Evolutionary conservation across 225 moss, liverwort and hornwort genomes (phyloP).

Genomic region (Antitrichia curtipendula): DNA sequence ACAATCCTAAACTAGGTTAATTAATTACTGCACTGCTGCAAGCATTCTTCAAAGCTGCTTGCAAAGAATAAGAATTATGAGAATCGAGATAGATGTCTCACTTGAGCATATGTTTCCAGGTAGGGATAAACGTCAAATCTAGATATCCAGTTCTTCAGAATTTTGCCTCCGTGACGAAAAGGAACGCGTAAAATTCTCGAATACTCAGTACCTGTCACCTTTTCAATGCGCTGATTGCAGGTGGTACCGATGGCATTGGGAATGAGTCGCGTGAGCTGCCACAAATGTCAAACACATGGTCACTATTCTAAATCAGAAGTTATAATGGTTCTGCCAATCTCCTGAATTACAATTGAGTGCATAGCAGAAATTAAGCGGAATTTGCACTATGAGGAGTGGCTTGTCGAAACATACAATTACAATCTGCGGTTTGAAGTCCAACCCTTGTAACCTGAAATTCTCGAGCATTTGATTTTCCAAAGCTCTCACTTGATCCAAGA

Average conservation of each 20-base stretch:
- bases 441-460: conserved; percentile 53
- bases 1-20: neutral
- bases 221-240: conserved; percentile 60
- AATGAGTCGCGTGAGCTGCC: conserved; percentile 82
- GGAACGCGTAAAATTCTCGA: conserved; percentile 66
- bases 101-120: conserved; percentile 66
- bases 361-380: neutral
- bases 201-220: conserved; percentile 43
- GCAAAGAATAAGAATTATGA: neutral
- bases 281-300: neutral
- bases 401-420: conserved; percentile 40
- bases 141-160: conserved; percentile 79
- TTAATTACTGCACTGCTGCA: neutral
- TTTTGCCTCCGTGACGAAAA: conserved; percentile 43
- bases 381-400: neutral
- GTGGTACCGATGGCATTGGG: conserved; percentile 61
- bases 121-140: conserved; percentile 88
- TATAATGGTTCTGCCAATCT: neutral
- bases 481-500: conserved; percentile 90
- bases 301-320: neutral
- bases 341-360: neutral
- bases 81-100: neutral
- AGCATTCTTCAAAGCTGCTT: neutral
- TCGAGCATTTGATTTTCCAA: conserved; percentile 68
- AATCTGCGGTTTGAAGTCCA: conserved; percentile 58